A percentile compares a stretch with the other conserved stretches of the same genome.
Conservation (phyloP, 1,284 basidiomycete genomes). For the Papiliotrema terrestris region DNA sequence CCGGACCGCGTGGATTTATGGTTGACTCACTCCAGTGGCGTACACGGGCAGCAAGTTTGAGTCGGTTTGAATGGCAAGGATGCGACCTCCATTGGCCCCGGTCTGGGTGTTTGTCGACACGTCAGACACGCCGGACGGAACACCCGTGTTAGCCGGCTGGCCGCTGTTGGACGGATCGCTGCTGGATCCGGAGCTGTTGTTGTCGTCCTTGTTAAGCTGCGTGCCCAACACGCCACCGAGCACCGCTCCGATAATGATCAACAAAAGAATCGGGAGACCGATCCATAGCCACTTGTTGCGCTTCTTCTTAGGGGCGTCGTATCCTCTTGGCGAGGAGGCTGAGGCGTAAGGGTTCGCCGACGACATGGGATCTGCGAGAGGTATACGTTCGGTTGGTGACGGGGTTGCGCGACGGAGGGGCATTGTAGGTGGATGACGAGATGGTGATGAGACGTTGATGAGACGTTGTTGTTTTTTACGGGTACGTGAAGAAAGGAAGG, state of each 20-base stretch:
- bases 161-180: slow-evolving; percentile 24
- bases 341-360: slow-evolving; percentile 39
- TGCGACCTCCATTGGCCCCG: slow-evolving; percentile 38
- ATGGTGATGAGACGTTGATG: too few species aligned
- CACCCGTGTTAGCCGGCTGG: slow-evolving; percentile 28
- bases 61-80: slow-evolving; percentile 58
- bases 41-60: slow-evolving; percentile 80
- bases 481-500: neutral
- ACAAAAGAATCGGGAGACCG: slow-evolving; percentile 49
- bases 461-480: too few species aligned
- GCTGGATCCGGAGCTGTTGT: slow-evolving; percentile 50
- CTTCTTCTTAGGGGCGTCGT: slow-evolving; percentile 33
- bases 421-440: too few species aligned
- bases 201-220: slow-evolving; percentile 42
- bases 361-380: slow-evolving; percentile 42
- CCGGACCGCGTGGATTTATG: slow-evolving; percentile 5
- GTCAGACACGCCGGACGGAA: slow-evolving; percentile 21
- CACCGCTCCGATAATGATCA: slow-evolving; percentile 71
- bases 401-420: neutral
- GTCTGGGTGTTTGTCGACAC: slow-evolving; percentile 36
- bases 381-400: slow-evolving; percentile 1
- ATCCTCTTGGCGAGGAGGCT: slow-evolving; percentile 18
- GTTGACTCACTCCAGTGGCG: slow-evolving; percentile 68
- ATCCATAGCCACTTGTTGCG: slow-evolving; percentile 47
- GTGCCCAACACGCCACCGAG: slow-evolving; percentile 72